Percentiles rank a stretch among this genome's conserved stretches.
These are phyloP conservation scores for Priceomyces castillae DNA, from an alignment of 805 yeast genomes.

Conservation along the genomic window DNA sequence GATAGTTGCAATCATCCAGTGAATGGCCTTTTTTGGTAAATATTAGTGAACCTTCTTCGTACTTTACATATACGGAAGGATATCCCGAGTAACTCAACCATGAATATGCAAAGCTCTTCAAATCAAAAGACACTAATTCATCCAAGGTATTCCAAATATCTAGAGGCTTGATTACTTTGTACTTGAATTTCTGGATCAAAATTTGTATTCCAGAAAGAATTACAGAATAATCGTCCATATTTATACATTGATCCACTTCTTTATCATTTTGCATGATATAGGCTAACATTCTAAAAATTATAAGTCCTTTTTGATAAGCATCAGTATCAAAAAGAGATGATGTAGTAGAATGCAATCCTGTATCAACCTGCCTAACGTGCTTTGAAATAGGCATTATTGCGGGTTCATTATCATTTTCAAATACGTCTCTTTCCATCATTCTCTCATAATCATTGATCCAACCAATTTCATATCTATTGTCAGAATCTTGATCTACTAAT, in stretches of 20 bases:
- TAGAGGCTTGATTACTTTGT: conserved; percentile 42
- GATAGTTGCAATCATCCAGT: conserved; percentile 28
- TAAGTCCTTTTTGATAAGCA: conserved; percentile 61
- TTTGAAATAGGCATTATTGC: conserved; percentile 33
- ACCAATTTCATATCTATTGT: conserved; percentile 10
- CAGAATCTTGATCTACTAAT: conserved; percentile 15
- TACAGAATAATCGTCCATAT: conserved; percentile 22
- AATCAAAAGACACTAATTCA: conserved; percentile 36
- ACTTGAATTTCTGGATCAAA: conserved; percentile 34
- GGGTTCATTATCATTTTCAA: conserved; percentile 12
- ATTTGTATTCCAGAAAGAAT: conserved; percentile 33
- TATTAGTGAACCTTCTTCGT: background rate
- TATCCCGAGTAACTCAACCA: conserved; percentile 63
- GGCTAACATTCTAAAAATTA: conserved; percentile 51
- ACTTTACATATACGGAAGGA: conserved; percentile 42
- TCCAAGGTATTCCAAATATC: conserved; percentile 52
- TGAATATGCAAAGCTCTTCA: conserved; percentile 52
- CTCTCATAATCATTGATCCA: conserved; percentile 21
- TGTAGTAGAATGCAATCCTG: conserved; percentile 18
- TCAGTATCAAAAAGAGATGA: conserved; percentile 48
- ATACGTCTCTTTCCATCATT: conserved; percentile 36
- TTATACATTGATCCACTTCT: conserved; percentile 1
- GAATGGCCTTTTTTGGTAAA: background rate
- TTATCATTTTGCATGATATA: conserved; percentile 35
- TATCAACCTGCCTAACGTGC: conserved; percentile 29